Conservation (phyloP, 495 filamentous ascomycete genomes). For the Trypethelium eluteriae region DNA sequence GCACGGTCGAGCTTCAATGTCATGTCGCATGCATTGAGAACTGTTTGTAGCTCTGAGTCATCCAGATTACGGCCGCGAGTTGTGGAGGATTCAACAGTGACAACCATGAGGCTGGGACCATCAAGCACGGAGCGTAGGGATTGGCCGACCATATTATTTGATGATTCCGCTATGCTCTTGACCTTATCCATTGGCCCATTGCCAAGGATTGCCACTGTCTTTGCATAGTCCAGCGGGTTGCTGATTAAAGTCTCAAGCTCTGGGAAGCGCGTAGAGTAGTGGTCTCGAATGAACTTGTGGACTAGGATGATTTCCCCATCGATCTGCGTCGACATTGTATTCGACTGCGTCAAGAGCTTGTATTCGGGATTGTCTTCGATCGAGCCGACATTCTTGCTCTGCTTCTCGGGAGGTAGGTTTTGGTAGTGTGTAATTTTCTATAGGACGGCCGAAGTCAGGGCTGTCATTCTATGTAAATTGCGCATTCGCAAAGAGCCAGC, state of each 20-base stretch:
- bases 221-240: constrained; percentile 90
- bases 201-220: constrained; percentile 84
- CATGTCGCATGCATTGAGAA: constrained; percentile 76
- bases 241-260: constrained; percentile 92
- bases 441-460: constrained; percentile 51
- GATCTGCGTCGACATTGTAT: constrained; percentile 78
- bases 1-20: constrained; percentile 78
- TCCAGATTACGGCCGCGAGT: constrained; percentile 72
- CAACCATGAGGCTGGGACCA: constrained; percentile 85
- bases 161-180: constrained; percentile 58
- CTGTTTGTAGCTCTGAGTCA: constrained; percentile 62
- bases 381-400: constrained; percentile 56
- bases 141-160: constrained; percentile 65
- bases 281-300: constrained; percentile 91
- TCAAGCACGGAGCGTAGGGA: constrained; percentile 74
- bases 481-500: constrained; percentile 40
- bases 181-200: constrained; percentile 85
- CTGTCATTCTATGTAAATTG: constrained; percentile 26
- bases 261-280: constrained; percentile 89
- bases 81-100: constrained; percentile 89
- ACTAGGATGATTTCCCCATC: constrained; percentile 86
- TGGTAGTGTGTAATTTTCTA: constrained; percentile 74
- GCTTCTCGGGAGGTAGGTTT: constrained; percentile 55
- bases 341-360: constrained; percentile 71
- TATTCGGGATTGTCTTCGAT: constrained; percentile 85